Evolutionary conservation across 2,329 filamentous ascomycete species (phyloP).

Genomic region (Fusarium buxicola): DNA sequence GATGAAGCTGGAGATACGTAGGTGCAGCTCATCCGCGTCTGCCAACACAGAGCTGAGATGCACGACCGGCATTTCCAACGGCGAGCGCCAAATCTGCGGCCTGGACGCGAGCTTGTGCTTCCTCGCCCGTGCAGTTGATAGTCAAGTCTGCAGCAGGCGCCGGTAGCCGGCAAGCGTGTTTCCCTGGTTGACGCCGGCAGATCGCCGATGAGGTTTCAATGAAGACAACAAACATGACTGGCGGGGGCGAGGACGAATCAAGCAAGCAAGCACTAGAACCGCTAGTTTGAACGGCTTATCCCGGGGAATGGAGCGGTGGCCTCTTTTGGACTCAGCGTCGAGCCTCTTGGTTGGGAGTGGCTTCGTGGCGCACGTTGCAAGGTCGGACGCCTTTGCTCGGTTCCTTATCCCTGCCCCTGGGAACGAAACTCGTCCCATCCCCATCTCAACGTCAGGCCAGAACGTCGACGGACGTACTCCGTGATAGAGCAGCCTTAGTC

Average conservation of each 20-base stretch:
- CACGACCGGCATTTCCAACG: constrained; percentile 13
- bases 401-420: constrained; percentile 28
- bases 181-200: constrained; percentile 27
- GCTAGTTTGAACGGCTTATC: constrained; percentile 37
- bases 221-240: constrained; percentile 24
- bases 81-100: constrained; percentile 19
- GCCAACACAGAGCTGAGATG: constrained; percentile 11
- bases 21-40: background rate
- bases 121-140: constrained; percentile 16
- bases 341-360: constrained; percentile 21
- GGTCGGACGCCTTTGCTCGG: constrained; percentile 29
- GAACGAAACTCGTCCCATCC: constrained; percentile 39
- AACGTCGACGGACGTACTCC: constrained; percentile 6
- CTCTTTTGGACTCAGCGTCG: constrained; percentile 33
- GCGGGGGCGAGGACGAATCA: constrained; percentile 16
- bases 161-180: constrained; percentile 14
- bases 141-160: constrained; percentile 18
- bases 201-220: constrained; percentile 37
- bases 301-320: constrained; percentile 22
- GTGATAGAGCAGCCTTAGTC: background rate
- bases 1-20: constrained; percentile 10
- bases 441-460: constrained; percentile 27
- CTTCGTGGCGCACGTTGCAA: constrained; percentile 29
- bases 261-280: constrained; percentile 23
- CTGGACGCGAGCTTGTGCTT: constrained; percentile 5